Evolutionary conservation across 768 basidiomycete genomes (phyloP).

Genomic region (Tricholoma terreum): DNA sequence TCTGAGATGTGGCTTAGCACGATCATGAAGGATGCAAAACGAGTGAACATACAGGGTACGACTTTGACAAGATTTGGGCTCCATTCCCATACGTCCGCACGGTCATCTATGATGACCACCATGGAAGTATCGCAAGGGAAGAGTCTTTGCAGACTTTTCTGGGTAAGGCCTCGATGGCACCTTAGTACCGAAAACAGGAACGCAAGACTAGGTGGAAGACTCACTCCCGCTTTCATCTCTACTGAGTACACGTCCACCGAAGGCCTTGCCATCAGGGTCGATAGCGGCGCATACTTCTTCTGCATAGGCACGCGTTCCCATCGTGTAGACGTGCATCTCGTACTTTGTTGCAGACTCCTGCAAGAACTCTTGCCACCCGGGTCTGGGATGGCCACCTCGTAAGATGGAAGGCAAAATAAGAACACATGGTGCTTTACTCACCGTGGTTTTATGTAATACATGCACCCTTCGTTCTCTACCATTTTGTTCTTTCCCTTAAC

Average conservation of each 20-base stretch:
- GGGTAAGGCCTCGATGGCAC: conserved; percentile 65
- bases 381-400: conserved; percentile 39
- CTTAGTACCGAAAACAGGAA: conserved; percentile 7
- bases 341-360: conserved; percentile 69
- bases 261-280: conserved; percentile 82
- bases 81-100: conserved; percentile 98
- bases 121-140: conserved; percentile 98
- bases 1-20: conserved; percentile 46
- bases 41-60: conserved; percentile 74
- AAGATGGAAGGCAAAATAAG: conserved; percentile 1
- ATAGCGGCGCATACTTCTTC: conserved; percentile 93
- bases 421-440: conserved; percentile 33
- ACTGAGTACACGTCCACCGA: conserved; percentile 85
- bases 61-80: conserved; percentile 96
- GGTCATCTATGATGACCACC: conserved; percentile 99
- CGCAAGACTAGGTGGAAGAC: conserved; percentile 25
- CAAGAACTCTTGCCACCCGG: conserved; percentile 83
- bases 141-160: conserved; percentile 86
- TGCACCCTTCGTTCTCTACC: conserved; percentile 77
- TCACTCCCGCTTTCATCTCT: conserved; percentile 96
- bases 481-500: conserved; percentile 59
- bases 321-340: conserved; percentile 99
- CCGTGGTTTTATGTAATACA: conserved; percentile 99
- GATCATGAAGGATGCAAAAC: background rate
- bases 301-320: conserved; percentile 97